Base-by-base conservation (phyloP, 495 filamentous ascomycete species). In the Penicillium diatomitis region DNA sequence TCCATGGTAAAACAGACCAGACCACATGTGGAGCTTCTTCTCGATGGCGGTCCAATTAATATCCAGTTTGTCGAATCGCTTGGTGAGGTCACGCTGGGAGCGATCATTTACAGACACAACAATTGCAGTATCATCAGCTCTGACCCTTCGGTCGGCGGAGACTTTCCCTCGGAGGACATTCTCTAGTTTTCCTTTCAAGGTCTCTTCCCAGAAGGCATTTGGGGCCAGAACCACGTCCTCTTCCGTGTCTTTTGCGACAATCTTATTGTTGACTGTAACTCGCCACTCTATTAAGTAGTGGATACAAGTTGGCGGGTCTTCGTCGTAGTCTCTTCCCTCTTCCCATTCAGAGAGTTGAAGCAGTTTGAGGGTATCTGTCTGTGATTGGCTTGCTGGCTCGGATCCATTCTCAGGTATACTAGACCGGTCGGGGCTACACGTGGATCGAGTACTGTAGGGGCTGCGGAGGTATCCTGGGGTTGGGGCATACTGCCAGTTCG, bases 21-120 rank as follows among this genome's bases (percentile, higher is more conserved):
- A 12, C 52, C 46, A 63, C 33, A 27, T 47, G 0, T 38, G 9
- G 1, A 58, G 48, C 46, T 64, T 46, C 36, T 51, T 50, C 28
- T 60, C 47, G 4, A 56, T 32, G 30, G 48, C 9, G 6, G 50
- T 43, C 55, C 41, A 64, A 27, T 55, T 12, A 39, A 61, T 57
- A 27, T 53, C 41, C 8, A 47, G 47, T 3, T 47, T 4, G 3
- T 58, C 42, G 40, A 50, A 58, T 0, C 44, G 32, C n/a, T 45
- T 54, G 8, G 29, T 56, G 6, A 61, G 49, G 41, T 61, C 49
- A 7, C 49, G 43, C 39, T 57, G 42, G n/a, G 46, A 47, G n/a
- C 47, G 47, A 45, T 63, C 41, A 32, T 47, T 58, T 20, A 61
- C 50, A 4, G 44, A 53, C 5, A 57, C 51, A 8, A 47, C 37